Evolutionary conservation across 2,329 filamentous ascomycete species (phyloP).

Genomic region (Colletotrichum chrysophilum): DNA sequence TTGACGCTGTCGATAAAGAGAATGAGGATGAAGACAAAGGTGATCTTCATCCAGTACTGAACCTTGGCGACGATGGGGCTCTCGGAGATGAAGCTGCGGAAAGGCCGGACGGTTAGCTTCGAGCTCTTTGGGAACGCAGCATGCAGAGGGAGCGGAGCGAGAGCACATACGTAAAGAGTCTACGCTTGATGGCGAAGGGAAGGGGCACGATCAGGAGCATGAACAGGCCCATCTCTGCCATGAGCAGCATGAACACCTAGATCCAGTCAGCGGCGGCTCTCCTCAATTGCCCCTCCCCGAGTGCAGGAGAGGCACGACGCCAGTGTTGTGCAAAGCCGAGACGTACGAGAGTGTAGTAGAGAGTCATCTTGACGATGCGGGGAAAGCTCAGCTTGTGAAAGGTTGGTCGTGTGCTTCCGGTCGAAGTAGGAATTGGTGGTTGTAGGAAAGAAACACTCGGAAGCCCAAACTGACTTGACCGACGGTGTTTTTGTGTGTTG

Average conservation of each 20-base stretch:
- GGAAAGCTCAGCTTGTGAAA: conserved; percentile 10
- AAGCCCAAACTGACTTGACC: conserved; percentile 22
- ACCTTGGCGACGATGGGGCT: conserved; percentile 85
- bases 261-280: neutral
- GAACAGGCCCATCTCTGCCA: conserved; percentile 84
- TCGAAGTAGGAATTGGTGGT: neutral
- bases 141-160: neutral
- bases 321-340: neutral
- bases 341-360: conserved; percentile 62
- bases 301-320: neutral
- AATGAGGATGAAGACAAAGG: conserved; percentile 98
- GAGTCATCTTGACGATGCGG: conserved; percentile 53
- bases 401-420: conserved; percentile 7
- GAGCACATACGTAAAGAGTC: conserved; percentile 73
- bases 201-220: conserved; percentile 83
- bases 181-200: conserved; percentile 84
- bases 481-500: neutral
- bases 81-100: conserved; percentile 84
- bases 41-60: conserved; percentile 98
- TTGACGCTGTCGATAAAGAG: conserved; percentile 97
- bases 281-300: neutral
- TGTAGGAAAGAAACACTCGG: neutral
- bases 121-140: neutral
- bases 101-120: neutral
- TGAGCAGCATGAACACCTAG: conserved; percentile 84